Percentiles rank a stretch among this genome's conserved stretches.
Conservation (phyloP, 202 grass and related monocot species). For the Zizania palustris region DNA sequence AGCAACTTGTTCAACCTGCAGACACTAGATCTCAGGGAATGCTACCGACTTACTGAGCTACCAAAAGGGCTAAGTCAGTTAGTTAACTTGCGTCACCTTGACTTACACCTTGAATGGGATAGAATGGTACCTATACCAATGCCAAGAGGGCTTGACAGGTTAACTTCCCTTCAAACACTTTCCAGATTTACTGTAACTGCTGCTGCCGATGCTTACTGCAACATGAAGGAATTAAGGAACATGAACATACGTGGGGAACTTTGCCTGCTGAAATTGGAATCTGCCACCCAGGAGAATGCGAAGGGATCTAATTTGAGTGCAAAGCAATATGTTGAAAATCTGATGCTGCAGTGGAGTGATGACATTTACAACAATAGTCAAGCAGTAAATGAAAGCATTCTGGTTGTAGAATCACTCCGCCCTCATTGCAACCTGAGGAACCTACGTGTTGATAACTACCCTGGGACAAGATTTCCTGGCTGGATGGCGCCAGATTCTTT, state of each 20-base stretch:
- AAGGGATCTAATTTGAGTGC: slow-evolving; percentile 33
- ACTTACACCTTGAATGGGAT: slow-evolving; percentile 68
- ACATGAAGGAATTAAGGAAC: slow-evolving; percentile 44
- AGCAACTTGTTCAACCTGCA: slow-evolving; percentile 56
- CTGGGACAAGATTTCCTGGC: slow-evolving; percentile 36
- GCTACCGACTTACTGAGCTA: slow-evolving; percentile 43
- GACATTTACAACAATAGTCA: not conserved
- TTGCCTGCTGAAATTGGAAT: slow-evolving; percentile 56
- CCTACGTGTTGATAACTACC: slow-evolving; percentile 41
- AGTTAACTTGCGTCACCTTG: slow-evolving; percentile 68
- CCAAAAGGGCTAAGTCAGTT: slow-evolving; percentile 51
- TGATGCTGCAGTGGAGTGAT: slow-evolving; percentile 46
- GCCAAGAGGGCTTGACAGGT: slow-evolving; percentile 44
- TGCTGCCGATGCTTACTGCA: slow-evolving; percentile 18
- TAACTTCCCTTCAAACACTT: slow-evolving; percentile 56
- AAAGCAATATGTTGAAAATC: slow-evolving; percentile 41
- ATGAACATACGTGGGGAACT: slow-evolving; percentile 57
- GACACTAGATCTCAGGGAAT: slow-evolving; percentile 55
- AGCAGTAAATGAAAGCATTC: not conserved
- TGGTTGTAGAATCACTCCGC: slow-evolving; percentile 30
- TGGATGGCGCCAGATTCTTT: slow-evolving; percentile 43
- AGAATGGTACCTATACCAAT: slow-evolving; percentile 44
- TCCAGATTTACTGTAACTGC: slow-evolving; percentile 55
- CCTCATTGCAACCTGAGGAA: slow-evolving; percentile 34
- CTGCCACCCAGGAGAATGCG: not conserved